A percentile compares a stretch with the other conserved stretches of the same genome.
Conservation (phyloP, 148 eudicot species). For the Chenopodium quinoa region DNA sequence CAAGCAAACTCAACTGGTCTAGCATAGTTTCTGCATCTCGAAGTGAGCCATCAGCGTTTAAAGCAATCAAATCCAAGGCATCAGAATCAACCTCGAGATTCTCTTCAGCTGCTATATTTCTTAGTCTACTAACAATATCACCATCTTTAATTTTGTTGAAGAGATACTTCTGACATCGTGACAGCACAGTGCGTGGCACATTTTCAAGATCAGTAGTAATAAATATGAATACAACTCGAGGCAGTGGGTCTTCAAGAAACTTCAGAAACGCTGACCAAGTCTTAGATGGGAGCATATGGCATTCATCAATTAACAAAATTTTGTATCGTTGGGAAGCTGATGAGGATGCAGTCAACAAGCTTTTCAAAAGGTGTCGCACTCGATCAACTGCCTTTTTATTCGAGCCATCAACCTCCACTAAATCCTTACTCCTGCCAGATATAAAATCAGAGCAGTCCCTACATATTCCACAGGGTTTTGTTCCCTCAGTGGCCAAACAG, state of each 20-base stretch:
- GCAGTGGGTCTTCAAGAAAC: slow-evolving; percentile 76
- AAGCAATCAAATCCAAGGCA: slow-evolving; percentile 86
- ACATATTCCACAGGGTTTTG: slow-evolving; percentile 91
- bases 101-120: slow-evolving; percentile 66
- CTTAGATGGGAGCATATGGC: slow-evolving; percentile 85
- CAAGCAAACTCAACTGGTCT: slow-evolving; percentile 95
- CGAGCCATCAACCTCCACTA: slow-evolving; percentile 68
- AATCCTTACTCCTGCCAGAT: slow-evolving; percentile 61
- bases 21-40: slow-evolving; percentile 97
- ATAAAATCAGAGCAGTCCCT: slow-evolving; percentile 73
- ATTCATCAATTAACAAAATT: slow-evolving; percentile 72
- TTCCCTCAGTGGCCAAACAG: slow-evolving; percentile 80
- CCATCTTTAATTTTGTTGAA: slow-evolving; percentile 80
- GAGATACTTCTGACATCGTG: slow-evolving; percentile 82
- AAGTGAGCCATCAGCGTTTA: slow-evolving; percentile 91
- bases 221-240: slow-evolving; percentile 72
- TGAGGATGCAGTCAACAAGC: slow-evolving; percentile 42
- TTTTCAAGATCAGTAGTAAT: slow-evolving; percentile 84
- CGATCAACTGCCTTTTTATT: slow-evolving; percentile 69
- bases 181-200: slow-evolving; percentile 73
- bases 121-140: slow-evolving; percentile 70
- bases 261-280: slow-evolving; percentile 77
- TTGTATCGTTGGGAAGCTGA: slow-evolving; percentile 52
- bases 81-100: slow-evolving; percentile 75
- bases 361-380: slow-evolving; percentile 58